Evolutionary conservation across 257 asterid species (phyloP).

Genomic region (Solanum pennellii): DNA sequence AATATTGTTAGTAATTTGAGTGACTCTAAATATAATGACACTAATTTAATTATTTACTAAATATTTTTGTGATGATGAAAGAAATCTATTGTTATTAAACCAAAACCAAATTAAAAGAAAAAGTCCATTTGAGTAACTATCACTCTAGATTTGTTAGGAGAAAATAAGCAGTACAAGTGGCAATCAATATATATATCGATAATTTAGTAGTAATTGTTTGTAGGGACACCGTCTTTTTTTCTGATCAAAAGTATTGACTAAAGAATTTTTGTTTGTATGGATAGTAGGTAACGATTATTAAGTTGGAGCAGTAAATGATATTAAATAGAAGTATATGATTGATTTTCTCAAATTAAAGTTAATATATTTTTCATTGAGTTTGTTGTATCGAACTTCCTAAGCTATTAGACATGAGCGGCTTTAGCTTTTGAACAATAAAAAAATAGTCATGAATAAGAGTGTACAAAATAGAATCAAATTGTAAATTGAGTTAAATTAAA

Average conservation of each 20-base stretch:
- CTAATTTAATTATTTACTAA: too few relatives aligned
- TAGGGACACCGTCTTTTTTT: not conserved
- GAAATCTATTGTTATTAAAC: too few relatives aligned
- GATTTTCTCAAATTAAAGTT: accelerated
- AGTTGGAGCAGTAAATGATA: not conserved
- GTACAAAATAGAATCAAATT: too few relatives aligned
- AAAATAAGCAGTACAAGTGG: not conserved
- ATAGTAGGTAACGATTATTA: not conserved
- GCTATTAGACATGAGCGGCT: too few relatives aligned
- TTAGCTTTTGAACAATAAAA: too few relatives aligned
- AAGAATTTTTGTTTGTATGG: not conserved
- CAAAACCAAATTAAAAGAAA: not conserved
- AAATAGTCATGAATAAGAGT: too few relatives aligned
- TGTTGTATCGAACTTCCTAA: too few relatives aligned
- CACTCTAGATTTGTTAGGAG: not conserved
- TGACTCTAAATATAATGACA: too few relatives aligned
- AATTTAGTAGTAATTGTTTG: not conserved
- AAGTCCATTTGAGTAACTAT: not conserved
- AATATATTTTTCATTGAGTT: accelerated
- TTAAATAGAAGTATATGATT: too few relatives aligned
- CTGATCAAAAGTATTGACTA: not conserved
- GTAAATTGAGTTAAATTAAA: too few relatives aligned
- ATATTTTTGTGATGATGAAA: too few relatives aligned
- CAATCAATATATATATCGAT: not conserved
- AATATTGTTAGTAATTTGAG: too few relatives aligned